Base-by-base conservation (phyloP, 495 filamentous ascomycete genomes). In the Neurospora africana region DNA sequence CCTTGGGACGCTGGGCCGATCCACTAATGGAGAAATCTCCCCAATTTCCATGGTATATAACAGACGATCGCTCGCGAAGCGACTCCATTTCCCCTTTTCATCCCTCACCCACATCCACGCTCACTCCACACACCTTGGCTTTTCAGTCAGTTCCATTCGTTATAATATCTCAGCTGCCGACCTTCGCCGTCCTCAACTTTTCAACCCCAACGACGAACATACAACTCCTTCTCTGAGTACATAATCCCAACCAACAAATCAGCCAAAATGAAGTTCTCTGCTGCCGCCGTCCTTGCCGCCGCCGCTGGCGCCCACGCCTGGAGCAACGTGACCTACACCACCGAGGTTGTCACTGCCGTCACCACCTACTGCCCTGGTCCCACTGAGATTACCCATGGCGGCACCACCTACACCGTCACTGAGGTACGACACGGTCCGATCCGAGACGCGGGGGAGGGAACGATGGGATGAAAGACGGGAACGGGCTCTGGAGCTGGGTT, bases 181-280 rank as follows among this genome's bases (percentile, higher is more conserved):
- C 69, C 67, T 67, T 44, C 68, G 23, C 41, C 70, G 73, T 53
- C 69, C 68, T 38, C 4, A 33, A 44, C 69, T 9, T 71, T 61
- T 70, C 70, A 70, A 33, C 68, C 69, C 69, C 44, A 74, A 74
- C 74, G 76, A 78, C 75, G n/a, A 44, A 73, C 70, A 74, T 73
- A 74, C 78, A 61, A 61, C 53, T 30, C 23, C 53, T 61, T 77
- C 75, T 76, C 74, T 77, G 78, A 84, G 78, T 83, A 82, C 79
- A 79, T 83, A 82, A 78, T 79, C 77, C 75, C 74, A 76, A 77
- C 80, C 79, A 79, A 82, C 80, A 82, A 81, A 78, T 79, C 82
- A 78, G 80, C 88, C 91, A 94, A 91, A 81, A 97, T 97, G 93
- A 92, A 92, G 91, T 93, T 91, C 91, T 86, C 91, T 77, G 78